phyloP scores from a whole-genome alignment of 805 yeast species.

The Metschnikowia lochheadii region DNA sequence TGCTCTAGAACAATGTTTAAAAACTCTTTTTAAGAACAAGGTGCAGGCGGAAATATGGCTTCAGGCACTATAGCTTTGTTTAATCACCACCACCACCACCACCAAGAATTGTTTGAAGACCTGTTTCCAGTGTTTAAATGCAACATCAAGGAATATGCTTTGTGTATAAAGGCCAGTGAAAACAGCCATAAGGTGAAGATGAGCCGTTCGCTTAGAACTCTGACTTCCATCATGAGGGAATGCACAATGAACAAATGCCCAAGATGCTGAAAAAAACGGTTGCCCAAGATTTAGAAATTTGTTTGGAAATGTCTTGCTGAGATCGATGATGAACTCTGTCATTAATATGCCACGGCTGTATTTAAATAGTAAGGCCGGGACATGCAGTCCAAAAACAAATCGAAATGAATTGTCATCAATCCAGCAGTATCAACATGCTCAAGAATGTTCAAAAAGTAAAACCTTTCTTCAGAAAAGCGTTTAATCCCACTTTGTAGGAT shows the following conservation, averaged over 20 bases:
- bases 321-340: slow-evolving; percentile 53
- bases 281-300: too few species aligned
- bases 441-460: too few species aligned
- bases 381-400: background rate
- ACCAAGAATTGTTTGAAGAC: slow-evolving; percentile 27
- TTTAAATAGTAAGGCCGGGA: slow-evolving; percentile 17
- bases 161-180: background rate
- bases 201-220: slow-evolving; percentile 18
- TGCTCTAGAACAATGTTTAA: slow-evolving; percentile 41
- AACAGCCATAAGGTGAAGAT: background rate
- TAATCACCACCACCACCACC: slow-evolving; percentile 7
- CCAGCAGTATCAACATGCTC: too few species aligned
- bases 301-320: slow-evolving; percentile 68
- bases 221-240: slow-evolving; percentile 36
- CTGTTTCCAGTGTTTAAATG: slow-evolving; percentile 64
- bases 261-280: slow-evolving; percentile 47
- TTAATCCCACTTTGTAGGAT: too few species aligned
- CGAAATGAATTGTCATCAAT: too few species aligned
- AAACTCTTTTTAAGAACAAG: slow-evolving; percentile 56
- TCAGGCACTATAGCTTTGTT: slow-evolving; percentile 8
- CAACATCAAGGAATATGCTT: background rate
- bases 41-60: slow-evolving; percentile 50
- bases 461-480: too few species aligned
- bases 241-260: slow-evolving; percentile 68
- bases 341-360: slow-evolving; percentile 54